Conservation (phyloP, 2,329 filamentous ascomycete genomes). For the Paraphaeosphaeria sporulosa region DNA sequence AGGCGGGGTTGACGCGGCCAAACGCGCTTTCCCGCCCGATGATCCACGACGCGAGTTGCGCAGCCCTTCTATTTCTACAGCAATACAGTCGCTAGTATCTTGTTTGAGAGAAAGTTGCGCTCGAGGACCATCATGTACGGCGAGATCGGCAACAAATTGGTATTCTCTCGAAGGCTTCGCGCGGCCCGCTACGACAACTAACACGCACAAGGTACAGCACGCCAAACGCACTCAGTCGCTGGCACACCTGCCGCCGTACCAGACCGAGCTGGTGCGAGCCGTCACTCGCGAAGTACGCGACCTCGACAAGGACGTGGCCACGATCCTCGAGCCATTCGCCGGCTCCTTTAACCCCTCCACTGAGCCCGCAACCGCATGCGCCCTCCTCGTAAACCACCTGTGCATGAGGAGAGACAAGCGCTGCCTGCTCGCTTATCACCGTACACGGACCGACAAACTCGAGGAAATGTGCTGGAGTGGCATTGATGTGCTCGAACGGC, state of each 20-base stretch:
- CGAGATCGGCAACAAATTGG: conserved; percentile 85
- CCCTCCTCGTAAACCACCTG: conserved; percentile 89
- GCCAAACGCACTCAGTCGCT: conserved; percentile 94
- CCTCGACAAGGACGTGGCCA: conserved; percentile 82
- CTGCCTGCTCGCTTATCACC: conserved; percentile 92
- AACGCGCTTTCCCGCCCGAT: neutral
- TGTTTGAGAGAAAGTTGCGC: neutral
- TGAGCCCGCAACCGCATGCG: conserved; percentile 84
- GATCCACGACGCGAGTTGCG: neutral
- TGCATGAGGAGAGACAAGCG: conserved; percentile 97
- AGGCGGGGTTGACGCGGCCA: neutral
- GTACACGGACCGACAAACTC: conserved; percentile 86
- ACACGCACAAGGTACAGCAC: conserved; percentile 76
- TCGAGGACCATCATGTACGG: conserved; percentile 72
- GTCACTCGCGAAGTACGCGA: conserved; percentile 93
- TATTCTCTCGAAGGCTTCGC: conserved; percentile 48
- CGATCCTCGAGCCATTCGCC: conserved; percentile 81
- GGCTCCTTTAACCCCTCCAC: conserved; percentile 84
- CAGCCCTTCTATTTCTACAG: neutral
- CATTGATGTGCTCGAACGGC: conserved; percentile 77
- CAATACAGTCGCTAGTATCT: neutral
- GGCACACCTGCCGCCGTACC: conserved; percentile 85
- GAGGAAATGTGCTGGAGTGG: conserved; percentile 95
- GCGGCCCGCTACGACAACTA: neutral
- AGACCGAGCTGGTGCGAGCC: conserved; percentile 86